Percentiles rank a stretch among this genome's conserved stretches.
Conservation (phyloP, 2,329 filamentous ascomycete genomes). For the Aspergillus fructus region DNA sequence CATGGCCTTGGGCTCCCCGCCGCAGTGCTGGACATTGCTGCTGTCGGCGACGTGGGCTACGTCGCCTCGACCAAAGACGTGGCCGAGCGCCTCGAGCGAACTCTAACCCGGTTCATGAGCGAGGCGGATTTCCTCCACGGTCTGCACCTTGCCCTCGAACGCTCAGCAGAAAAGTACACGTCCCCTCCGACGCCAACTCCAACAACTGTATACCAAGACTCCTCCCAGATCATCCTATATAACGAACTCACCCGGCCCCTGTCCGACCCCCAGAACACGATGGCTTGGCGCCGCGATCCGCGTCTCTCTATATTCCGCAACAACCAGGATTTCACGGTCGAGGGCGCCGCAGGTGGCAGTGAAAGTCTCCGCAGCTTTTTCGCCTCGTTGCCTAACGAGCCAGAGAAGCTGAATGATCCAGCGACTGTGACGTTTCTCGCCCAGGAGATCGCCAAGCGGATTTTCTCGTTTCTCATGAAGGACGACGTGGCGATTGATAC, state of each 20-base stretch:
- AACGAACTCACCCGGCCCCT: not conserved
- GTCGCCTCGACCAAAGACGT: not conserved
- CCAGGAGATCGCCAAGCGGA: not conserved
- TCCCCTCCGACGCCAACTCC: not conserved
- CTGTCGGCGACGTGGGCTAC: slow-evolving; percentile 20
- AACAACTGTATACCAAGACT: not conserved
- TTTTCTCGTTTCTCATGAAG: not conserved
- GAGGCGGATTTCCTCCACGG: not conserved
- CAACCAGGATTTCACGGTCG: not conserved
- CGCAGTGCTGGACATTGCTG: slow-evolving; percentile 21
- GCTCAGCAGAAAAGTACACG: not conserved
- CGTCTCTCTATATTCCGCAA: not conserved
- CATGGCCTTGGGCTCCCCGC: slow-evolving; percentile 17
- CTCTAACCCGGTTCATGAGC: not conserved
- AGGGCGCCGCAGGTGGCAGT: not conserved
- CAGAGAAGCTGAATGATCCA: not conserved
- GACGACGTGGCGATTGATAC: not conserved
- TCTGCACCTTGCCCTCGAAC: not conserved
- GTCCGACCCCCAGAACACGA: not conserved
- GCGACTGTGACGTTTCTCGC: not conserved
- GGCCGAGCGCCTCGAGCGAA: not conserved
- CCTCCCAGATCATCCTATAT: not conserved
- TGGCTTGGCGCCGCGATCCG: not conserved
- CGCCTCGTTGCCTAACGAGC: not conserved
- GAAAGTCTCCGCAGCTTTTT: not conserved